Base-by-base conservation (phyloP, 2,329 filamentous ascomycete genomes). In the Epichloe sibirici region DNA sequence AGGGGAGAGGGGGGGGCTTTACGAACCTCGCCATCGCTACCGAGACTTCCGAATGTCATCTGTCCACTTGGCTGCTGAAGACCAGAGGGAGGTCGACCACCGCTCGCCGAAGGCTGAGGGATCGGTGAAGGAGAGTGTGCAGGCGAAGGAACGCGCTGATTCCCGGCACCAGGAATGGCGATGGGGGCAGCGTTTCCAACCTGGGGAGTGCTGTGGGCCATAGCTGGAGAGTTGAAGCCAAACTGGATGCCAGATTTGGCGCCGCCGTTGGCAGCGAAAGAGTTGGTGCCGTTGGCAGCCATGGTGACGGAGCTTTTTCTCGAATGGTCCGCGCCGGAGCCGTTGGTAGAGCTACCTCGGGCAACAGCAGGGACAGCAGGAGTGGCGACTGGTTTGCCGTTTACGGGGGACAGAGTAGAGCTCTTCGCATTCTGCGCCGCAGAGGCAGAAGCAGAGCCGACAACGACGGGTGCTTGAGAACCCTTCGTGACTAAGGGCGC, bases 281-380 rank as follows among this genome's bases (percentile, higher is more conserved):
- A 83, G 60, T 78, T 86, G 52, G 87, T 81, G 60, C 86, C 88
- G 65, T 87, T 86, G 61, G 89, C 85, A 68, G 82, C 90, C 75
- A 96, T 95, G 63, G 90, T 95, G 63, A 95, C 86, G 17, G 91
- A 95, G 58, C 83, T 83, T 73, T 95, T 95, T 66, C 89, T 82
- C 65, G 76, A 79, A 74, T 97, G 90, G 61, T 89, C 84, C 61
- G 75, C 75, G 51, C 76, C 69, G 59, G 74, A 72, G 59, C 88
- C 88, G 79, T 94, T 93, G 62, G 76, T 75, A 59, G 75, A 71
- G 64, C 75, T 80, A 69, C 79, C 78, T 69, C 81, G 80, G 57
- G 77, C 79, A 60, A 86, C 81, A 66, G 75, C 74, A 59, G 85
- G 83, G 61, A 86, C 75, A 65, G 83, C 82, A 58, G 83, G 83